phyloP scores from a whole-genome alignment of 73 alveolate species.

The Stentor coeruleus region DNA sequence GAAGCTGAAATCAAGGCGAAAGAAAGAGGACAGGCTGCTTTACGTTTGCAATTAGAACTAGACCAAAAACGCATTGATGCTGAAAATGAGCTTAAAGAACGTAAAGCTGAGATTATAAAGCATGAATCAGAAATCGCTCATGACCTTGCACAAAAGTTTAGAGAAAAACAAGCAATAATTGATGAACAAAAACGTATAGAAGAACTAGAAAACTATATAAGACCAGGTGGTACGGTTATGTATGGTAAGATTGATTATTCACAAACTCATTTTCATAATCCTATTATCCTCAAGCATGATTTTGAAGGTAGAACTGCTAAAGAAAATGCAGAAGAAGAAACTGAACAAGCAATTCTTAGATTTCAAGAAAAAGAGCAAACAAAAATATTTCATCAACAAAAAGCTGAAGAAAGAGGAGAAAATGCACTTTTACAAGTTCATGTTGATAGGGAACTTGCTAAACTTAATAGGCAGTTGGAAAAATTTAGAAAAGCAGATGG shows the following conservation, averaged over 20 bases:
- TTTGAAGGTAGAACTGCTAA: conserved; percentile 32
- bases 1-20: conserved; percentile 32
- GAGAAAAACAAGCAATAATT: conserved; percentile 29
- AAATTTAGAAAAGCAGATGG: conserved; percentile 29
- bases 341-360: conserved; percentile 17
- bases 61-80: conserved; percentile 31
- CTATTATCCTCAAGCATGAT: conserved; percentile 47
- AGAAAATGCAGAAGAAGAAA: conserved; percentile 35
- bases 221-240: conserved; percentile 17
- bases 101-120: conserved; percentile 33
- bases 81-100: conserved; percentile 32
- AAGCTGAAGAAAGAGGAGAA: conserved; percentile 43
- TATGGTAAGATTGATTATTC: conserved; percentile 48
- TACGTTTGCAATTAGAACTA: conserved; percentile 20
- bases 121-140: conserved; percentile 38
- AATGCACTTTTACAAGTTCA: conserved; percentile 24
- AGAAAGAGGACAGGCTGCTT: conserved; percentile 39
- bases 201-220: not conserved
- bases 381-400: conserved; percentile 1
- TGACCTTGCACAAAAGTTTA: conserved; percentile 30
- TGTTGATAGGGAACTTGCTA: conserved; percentile 27
- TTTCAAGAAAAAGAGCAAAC: conserved; percentile 30
- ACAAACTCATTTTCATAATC: conserved; percentile 63
- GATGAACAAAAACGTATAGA: conserved; percentile 21
- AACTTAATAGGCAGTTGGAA: conserved; percentile 33